These are phyloP conservation scores for Calonectria pseudoturangicola DNA, from an alignment of 2,329 filamentous ascomycete genomes.

Conservation along the genomic window DNA sequence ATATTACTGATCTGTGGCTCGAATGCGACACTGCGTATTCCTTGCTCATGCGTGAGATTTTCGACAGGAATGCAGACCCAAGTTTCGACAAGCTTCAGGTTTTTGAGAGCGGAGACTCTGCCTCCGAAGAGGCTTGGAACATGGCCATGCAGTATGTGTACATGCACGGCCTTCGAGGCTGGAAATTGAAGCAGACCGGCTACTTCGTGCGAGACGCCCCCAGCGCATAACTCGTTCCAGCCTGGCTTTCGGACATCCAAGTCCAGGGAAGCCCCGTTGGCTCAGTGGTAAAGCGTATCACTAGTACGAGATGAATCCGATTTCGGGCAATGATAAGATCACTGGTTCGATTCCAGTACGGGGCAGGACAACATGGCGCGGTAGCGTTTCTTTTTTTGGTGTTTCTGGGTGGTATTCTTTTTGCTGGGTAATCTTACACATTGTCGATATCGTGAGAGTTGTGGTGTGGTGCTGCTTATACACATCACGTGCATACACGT, in stretches of 20 bases:
- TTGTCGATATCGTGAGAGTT: neutral
- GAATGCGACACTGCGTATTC: slow-evolving; percentile 72
- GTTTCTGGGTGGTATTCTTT: neutral
- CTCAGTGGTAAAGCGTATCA: slow-evolving; percentile 42
- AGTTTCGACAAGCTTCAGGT: slow-evolving; percentile 65
- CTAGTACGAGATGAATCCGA: slow-evolving; percentile 21
- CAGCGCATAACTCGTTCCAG: slow-evolving; percentile 29
- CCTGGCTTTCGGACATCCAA: neutral
- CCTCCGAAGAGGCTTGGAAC: slow-evolving; percentile 67
- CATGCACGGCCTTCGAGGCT: slow-evolving; percentile 59
- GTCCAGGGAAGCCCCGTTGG: slow-evolving; percentile 35
- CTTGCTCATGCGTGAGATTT: slow-evolving; percentile 65
- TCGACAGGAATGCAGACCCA: slow-evolving; percentile 53
- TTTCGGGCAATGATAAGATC: slow-evolving; percentile 35
- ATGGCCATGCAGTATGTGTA: slow-evolving; percentile 65
- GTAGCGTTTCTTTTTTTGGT: slow-evolving; percentile 1
- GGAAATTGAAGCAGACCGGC: slow-evolving; percentile 67
- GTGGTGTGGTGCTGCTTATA: slow-evolving; percentile 12
- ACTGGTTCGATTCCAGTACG: slow-evolving; percentile 44
- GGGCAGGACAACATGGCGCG: slow-evolving; percentile 12
- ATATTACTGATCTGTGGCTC: slow-evolving; percentile 69
- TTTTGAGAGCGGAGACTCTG: slow-evolving; percentile 71
- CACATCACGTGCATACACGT: neutral
- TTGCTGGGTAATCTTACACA: neutral
- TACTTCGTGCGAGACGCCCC: slow-evolving; percentile 61